Percentiles rank a stretch among this genome's conserved stretches.
Conservation (phyloP, 2,329 filamentous ascomycete species). For the Neofusicoccum kwambonambiense region DNA sequence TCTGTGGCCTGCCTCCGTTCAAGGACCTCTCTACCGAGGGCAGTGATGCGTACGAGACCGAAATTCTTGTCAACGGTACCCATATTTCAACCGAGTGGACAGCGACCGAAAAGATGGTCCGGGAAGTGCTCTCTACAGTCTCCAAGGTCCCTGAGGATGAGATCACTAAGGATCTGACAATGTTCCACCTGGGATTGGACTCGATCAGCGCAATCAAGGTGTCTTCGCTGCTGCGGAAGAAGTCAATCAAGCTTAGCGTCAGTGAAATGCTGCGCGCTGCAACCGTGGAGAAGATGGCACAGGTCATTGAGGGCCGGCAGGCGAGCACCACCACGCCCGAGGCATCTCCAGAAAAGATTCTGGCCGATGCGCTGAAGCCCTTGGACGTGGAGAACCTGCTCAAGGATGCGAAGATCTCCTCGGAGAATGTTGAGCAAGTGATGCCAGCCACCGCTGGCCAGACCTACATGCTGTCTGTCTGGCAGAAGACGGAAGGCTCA, state of each 20-base stretch:
- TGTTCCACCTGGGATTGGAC: conserved; percentile 85
- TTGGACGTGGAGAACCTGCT: conserved; percentile 45
- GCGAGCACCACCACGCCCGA: not conserved
- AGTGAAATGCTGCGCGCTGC: conserved; percentile 68
- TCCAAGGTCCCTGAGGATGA: conserved; percentile 59
- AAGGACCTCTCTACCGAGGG: conserved; percentile 13
- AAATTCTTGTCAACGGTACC: not conserved
- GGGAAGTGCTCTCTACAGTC: conserved; percentile 51
- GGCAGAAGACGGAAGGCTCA: conserved; percentile 64
- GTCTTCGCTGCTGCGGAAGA: conserved; percentile 65
- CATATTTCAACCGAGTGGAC: conserved; percentile 28
- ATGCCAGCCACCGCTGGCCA: conserved; percentile 76
- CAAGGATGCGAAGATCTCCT: conserved; percentile 39
- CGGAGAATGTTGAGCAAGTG: conserved; percentile 52
- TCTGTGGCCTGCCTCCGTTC: conserved; percentile 63
- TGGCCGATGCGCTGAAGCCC: conserved; percentile 29
- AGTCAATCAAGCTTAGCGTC: conserved; percentile 62
- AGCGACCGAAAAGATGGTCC: conserved; percentile 40
- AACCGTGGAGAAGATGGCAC: conserved; percentile 65
- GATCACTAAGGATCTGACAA: conserved; percentile 61
- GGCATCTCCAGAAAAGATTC: not conserved
- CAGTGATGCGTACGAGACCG: not conserved
- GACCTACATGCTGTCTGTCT: conserved; percentile 74
- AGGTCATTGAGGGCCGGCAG: conserved; percentile 27
- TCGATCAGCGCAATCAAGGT: conserved; percentile 91